Base-by-base conservation (phyloP, 2,329 filamentous ascomycete genomes). In the Pseudogymnoascus sp. region DNA sequence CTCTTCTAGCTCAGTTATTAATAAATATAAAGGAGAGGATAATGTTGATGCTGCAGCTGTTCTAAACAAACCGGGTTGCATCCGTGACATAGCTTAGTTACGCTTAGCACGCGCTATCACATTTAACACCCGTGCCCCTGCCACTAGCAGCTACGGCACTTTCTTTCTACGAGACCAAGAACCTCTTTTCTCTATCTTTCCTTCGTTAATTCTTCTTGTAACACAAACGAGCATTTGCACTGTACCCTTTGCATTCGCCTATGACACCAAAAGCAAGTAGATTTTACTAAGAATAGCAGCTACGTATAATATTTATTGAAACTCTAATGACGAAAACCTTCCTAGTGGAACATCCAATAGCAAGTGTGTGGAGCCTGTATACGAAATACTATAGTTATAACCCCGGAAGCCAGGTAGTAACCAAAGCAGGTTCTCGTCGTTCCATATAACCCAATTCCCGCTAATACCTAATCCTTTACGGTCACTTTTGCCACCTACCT, bases 371-470 rank as follows among this genome's bases (percentile, higher is more conserved):
- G 63, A 68, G n/a, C 68, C 64, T 19, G 63, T 57, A 41, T 14
- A 34, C 41, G 63, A 68, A 54, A 67, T 61, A 67, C 28, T 61
- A 62, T 36, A 41, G 31, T 60, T 11, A 62, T 6, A 7, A 65
- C 43, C 45, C 39, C 63, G 65, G 51, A 61, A 69, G 62, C 62
- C 63, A 62, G 64, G 63, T 67, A 63, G 64, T 65, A 69, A 64
- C 65, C 64, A 68, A 63, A 69, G 67, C 25, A 69, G 45, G 37
- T 69, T 68, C 54, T 66, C 60, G 16, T 16, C 6, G 34, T 68
- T 67, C 64, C 63, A 63, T 21, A 21, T 63, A 63, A 65, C 36
- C 63, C 63, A 65, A 23, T n/a, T 16, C 21, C 31, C 31, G 25
- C 28, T 61, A 51, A 68, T 51, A 66, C 60, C 54, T 31, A 69